Base-by-base conservation (phyloP, 257 asterid genomes). In the Solanum chmielewskii region DNA sequence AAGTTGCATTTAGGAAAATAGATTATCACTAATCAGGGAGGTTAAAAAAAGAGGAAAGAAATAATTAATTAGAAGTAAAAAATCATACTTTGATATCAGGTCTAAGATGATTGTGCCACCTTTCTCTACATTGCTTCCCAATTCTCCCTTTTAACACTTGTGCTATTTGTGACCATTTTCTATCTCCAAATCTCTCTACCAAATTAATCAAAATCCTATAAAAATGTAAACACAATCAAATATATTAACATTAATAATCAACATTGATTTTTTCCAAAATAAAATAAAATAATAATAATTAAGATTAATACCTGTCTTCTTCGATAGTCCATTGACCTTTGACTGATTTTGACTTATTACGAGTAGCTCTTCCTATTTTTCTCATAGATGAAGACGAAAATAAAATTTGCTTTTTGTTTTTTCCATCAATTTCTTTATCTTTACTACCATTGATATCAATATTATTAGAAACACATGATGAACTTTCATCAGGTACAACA, bases 101-200 rank as follows among this genome's bases (percentile, higher is more conserved):
- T 75, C 95, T 93, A 21, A 96, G 86, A 92, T 96, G 98, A 83
- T 96, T 96, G 16, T 93, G 93, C 98, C 98, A 96, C 76, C 99
- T 90, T 76, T 96, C 98, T 33, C 99, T 86, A 81, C 99, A 96
- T 83, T 96, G 98, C 87, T 96, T 96, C 33, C 99, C 99, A 0
- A 92, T 95, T 87, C 99, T 91, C 45, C 96, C 95, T 5, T n/a
- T 84, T 93, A 95, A 91, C 13, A 89, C 86, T 33, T 91, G 86
- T 12, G 99, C 94, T 25, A 96, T 88, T 9, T 83, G 66, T 11
- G 94, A 90, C 99, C 99, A 96, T 86, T 91, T 92, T 83, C 89
- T 87, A 13, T 25, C 35, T 42, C 99, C 99, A 59, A 82, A 78
- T 16, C 84, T 71, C 39, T 88, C 86, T 85, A 96, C 97, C 90